These are phyloP conservation scores for Candida pseudoviswanathii DNA, from an alignment of 1,139 yeast species.

Conservation along the genomic window DNA sequence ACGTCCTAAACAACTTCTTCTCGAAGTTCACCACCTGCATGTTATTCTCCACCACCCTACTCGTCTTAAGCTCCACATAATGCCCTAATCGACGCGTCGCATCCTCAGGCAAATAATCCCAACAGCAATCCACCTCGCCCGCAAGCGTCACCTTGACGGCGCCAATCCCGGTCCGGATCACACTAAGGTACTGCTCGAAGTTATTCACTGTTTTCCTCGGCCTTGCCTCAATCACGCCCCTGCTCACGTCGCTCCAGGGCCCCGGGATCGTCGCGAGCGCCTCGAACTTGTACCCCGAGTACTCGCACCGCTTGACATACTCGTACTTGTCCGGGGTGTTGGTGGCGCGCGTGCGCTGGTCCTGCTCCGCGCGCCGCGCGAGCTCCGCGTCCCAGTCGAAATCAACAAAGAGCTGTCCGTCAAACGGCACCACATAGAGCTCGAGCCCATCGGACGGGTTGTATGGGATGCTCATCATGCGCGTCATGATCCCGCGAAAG, in stretches of 20 bases:
- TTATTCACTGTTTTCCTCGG: slow-evolving; percentile 60
- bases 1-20: slow-evolving; percentile 68
- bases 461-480: slow-evolving; percentile 63
- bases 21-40: slow-evolving; percentile 66
- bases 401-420: slow-evolving; percentile 85
- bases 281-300: slow-evolving; percentile 86
- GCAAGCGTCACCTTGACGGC: slow-evolving; percentile 68
- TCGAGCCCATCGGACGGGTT: slow-evolving; percentile 58
- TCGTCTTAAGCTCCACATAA: slow-evolving; percentile 85
- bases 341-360: slow-evolving; percentile 22
- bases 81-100: slow-evolving; percentile 54
- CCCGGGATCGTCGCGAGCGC: slow-evolving; percentile 69
- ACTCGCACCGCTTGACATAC: slow-evolving; percentile 48
- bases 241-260: slow-evolving; percentile 72
- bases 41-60: slow-evolving; percentile 53
- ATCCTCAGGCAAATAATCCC: slow-evolving; percentile 70
- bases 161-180: slow-evolving; percentile 85
- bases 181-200: slow-evolving; percentile 75
- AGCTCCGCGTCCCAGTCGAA: slow-evolving; percentile 50
- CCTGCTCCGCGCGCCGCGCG: slow-evolving; percentile 29
- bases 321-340: slow-evolving; percentile 39
- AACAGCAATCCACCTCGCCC: slow-evolving; percentile 90
- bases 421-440: slow-evolving; percentile 63
- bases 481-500: slow-evolving; percentile 81
- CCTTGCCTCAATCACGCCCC: slow-evolving; percentile 69